phyloP scores from a whole-genome alignment of 108 stramenopile genomes.

The Fragilaria radians region DNA sequence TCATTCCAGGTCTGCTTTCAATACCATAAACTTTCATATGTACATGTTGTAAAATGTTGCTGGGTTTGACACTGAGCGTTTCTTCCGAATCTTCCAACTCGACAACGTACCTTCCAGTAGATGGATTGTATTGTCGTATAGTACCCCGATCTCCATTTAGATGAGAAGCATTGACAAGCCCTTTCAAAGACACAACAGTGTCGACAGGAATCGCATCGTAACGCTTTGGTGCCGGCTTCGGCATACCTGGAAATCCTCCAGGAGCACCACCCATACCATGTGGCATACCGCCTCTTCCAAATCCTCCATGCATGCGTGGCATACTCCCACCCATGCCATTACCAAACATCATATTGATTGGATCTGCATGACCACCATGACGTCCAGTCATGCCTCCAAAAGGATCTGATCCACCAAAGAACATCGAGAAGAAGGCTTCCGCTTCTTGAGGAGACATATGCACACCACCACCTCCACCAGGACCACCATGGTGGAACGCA shows the following conservation, averaged over 20 bases:
- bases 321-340: conserved; percentile 20
- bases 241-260: conserved; percentile 18
- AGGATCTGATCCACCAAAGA: conserved; percentile 83
- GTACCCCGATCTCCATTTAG: conserved; percentile 81
- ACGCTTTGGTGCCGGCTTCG: conserved; percentile 18
- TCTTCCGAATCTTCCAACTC: conserved; percentile 77
- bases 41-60: conserved; percentile 77
- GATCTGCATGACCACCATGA: conserved; percentile 13
- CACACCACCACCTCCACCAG: conserved; percentile 38
- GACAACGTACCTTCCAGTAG: conserved; percentile 61
- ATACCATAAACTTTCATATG: conserved; percentile 74
- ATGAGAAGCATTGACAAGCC: conserved; percentile 53
- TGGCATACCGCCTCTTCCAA: conserved; percentile 5
- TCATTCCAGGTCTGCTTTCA: conserved; percentile 69
- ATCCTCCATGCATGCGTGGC: conserved; percentile 8
- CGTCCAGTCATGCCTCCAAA: conserved; percentile 66
- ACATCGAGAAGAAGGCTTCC: conserved; percentile 57
- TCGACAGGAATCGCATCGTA: conserved; percentile 76
- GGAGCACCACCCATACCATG: conserved; percentile 36
- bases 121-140: conserved; percentile 54
- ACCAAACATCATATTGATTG: conserved; percentile 34
- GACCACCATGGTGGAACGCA: conserved; percentile 41
- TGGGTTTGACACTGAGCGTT: conserved; percentile 70
- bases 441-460: conserved; percentile 84
- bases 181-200: conserved; percentile 78